phyloP scores from a whole-genome alignment of 2,329 filamentous ascomycete genomes.

The Claviceps africana region DNA sequence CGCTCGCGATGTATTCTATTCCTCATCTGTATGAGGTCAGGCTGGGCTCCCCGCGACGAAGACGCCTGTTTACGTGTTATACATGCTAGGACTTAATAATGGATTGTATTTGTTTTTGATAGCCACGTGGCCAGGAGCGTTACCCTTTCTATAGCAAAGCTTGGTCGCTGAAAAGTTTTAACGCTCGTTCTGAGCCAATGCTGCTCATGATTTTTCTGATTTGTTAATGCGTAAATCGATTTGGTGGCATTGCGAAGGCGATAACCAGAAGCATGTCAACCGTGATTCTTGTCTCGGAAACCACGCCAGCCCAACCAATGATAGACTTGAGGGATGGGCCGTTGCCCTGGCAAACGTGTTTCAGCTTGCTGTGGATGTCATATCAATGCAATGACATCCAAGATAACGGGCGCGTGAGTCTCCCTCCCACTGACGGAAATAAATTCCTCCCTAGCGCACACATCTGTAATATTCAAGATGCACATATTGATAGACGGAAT shows the following conservation, averaged over 20 bases:
- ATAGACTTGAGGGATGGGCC: no score
- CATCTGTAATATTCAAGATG: no score
- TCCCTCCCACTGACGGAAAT: no score
- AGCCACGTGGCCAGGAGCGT: background rate
- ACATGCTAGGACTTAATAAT: slow-evolving; percentile 32
- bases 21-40: slow-evolving; percentile 13
- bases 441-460: no score
- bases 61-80: slow-evolving; percentile 8
- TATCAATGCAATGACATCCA: no score
- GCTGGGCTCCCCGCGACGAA: slow-evolving; percentile 12
- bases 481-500: no score
- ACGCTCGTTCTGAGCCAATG: background rate
- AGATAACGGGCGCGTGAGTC: no score
- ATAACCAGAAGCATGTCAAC: background rate
- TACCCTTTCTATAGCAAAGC: background rate
- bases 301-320: no score
- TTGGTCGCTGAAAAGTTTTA: background rate
- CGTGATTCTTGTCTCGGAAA: background rate
- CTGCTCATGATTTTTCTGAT: background rate
- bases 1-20: slow-evolving; percentile 20
- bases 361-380: no score
- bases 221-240: background rate
- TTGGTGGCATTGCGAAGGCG: no score
- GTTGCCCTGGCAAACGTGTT: background rate
- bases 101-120: slow-evolving; percentile 22